Evolutionary conservation across 2,329 filamentous ascomycete genomes (phyloP), one percentile per base, ranked within the genome.

Genomic region (Plectosphaerella sp.): DNA sequence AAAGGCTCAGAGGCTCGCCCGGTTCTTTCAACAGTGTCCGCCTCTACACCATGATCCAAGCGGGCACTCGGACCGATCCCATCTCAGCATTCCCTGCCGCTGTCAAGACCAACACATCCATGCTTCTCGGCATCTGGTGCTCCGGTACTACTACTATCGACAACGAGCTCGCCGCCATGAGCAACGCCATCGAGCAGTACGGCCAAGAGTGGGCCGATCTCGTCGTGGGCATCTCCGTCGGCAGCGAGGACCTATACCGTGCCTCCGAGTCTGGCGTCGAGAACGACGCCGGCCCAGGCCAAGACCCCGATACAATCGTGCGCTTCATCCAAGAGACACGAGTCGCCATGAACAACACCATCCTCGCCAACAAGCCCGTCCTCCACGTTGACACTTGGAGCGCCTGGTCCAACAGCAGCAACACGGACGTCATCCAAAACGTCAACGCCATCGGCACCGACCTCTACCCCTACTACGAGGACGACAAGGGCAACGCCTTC

Each of bases 61-160:
- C 52, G 22, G 53, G 53, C 35, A 57, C 53, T 12, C 45, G 45
- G 7, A 51, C 50, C 20, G 52, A 90, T 65, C 87, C 88, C 20
- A 67, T 91, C 62, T 75, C 86, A 66, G 88, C 89, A 35, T 76
- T 89, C 69, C 86, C 86, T 67, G 80, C 80, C 8, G 79, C 80
- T 24, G 66, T 79, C 45, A 65, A 67, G 36, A 76, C 75, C 11
- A 72, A 76, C 16, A 76, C 74, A 1, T 69, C 72, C 52, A 68
- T 83, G 33, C 72, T 82, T 25, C 73, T 79, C 8, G 79, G 80
- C 42, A 66, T 83, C 45, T 84, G 80, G 80, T 64, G 70, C 28
- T 53, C 49, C 22, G 53, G 52, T 8, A 42, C 67, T 47, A 55
- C 59, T 5, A 74, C 77, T 51, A 75, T 69, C 62, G 65, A 68